Conservation (phyloP, 495 filamentous ascomycete species). For the Chaetomium tenue region DNA sequence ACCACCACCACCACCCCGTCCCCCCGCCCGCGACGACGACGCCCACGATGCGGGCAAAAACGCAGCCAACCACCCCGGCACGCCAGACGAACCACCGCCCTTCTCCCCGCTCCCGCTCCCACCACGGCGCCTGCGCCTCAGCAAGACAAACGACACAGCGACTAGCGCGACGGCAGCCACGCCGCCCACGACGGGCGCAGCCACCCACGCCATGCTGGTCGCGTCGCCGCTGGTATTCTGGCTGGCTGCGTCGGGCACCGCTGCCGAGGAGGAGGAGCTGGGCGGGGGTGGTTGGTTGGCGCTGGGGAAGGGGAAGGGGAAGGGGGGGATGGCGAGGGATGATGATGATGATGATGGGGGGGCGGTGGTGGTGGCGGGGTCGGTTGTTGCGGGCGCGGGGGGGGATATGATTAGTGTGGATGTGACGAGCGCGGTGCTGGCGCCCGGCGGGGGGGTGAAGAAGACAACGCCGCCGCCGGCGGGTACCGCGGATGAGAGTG, state of each 20-base stretch:
- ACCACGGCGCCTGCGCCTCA: conserved; percentile 33
- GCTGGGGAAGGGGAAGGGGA: background rate
- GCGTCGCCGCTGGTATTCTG: conserved; percentile 2
- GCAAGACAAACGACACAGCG: conserved; percentile 39
- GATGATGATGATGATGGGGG: background rate
- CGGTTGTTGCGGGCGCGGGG: background rate
- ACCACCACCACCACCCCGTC: background rate
- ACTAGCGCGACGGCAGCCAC: conserved; percentile 39
- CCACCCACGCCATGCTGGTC: conserved; percentile 38
- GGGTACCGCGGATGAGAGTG: conserved; percentile 6
- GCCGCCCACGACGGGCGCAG: conserved; percentile 41
- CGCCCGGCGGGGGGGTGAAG: conserved; percentile 30
- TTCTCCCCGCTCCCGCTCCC: background rate
- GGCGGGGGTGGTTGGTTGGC: background rate
- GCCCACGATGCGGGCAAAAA: conserved; percentile 24
- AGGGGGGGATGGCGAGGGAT: background rate
- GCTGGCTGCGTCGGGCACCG: conserved; percentile 14
- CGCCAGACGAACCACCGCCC: conserved; percentile 15
- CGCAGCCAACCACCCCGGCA: conserved; percentile 25
- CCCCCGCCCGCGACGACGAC: background rate
- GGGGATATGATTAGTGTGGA: background rate
- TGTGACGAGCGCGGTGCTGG: conserved; percentile 6
- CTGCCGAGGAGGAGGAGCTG: background rate
- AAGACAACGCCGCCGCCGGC: conserved; percentile 22
- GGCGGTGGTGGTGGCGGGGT: background rate